Percentiles rank a stretch among this genome's conserved stretches.
Conservation (phyloP, 257 asterid species). For the Solanum corneliomulleri region DNA sequence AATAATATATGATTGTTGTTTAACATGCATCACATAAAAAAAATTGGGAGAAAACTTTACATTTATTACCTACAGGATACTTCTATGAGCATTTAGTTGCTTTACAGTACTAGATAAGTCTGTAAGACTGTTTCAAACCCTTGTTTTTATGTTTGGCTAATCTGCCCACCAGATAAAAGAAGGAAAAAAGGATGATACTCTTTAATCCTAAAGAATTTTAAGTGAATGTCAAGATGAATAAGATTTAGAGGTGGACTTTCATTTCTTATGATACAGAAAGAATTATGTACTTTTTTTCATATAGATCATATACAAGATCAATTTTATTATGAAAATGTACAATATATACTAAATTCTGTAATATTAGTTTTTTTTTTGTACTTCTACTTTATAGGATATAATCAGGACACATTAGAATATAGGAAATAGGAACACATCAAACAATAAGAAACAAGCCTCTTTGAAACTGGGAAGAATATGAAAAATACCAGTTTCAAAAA, state of each 20-base stretch:
- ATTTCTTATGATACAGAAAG: neutral
- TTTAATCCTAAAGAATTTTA: neutral
- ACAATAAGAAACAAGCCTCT: neutral
- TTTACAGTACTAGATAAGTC: neutral
- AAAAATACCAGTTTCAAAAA: neutral
- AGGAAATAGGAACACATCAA: neutral
- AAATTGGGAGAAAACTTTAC: neutral
- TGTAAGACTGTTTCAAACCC: neutral
- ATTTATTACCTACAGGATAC: neutral
- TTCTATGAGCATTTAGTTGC: neutral
- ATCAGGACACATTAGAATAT: neutral
- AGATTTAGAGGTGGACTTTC: neutral
- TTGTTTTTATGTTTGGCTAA: neutral
- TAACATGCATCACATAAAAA: neutral
- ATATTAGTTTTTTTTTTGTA: neutral
- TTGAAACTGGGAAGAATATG: neutral
- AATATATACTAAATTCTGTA: neutral
- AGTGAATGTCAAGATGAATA: neutral
- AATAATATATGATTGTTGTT: neutral
- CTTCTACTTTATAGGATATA: neutral
- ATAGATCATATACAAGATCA: neutral
- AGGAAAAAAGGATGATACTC: neutral
- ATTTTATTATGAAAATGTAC: neutral
- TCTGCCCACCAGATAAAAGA: neutral
- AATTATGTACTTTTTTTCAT: neutral